Evolutionary conservation across 2,329 filamentous ascomycete genomes (phyloP), one percentile per base, ranked within the genome.

Genomic region (Didymella lethalis): DNA sequence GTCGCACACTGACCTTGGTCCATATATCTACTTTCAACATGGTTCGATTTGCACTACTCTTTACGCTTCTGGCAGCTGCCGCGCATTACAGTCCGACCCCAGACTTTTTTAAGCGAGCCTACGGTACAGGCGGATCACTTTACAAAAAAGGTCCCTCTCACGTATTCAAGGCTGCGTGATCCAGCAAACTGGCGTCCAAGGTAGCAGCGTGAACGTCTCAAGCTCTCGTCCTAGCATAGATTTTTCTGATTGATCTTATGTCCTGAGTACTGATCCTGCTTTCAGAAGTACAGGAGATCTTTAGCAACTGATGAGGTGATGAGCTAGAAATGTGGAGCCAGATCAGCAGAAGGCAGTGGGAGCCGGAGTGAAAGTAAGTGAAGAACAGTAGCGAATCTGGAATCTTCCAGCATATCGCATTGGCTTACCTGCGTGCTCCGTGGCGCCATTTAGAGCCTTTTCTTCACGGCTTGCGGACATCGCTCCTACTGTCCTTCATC

Each of bases 211-310:
- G 18, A 44, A 18, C 2, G 18, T 43, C 7, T 54, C 51, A 3
- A 28, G 26, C 36, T 48, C 44, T 20, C 43, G 52, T 20, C 52
- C 52, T 1, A 38, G 36, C 25, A 45, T 32, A 45, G 45, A 3
- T 20, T 48, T 16, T 54, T 43, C 20, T 20, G 36, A 2, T 29
- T 54, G 36, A 34, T 28, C 7, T 54, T 48, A 54, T 20, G 7
- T n/a, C 16, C 38, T 14, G 29, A 23, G 48, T 12, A 44, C n/a
- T 6, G 34, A 14, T 10, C 28, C 52, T 18, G 52, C 52, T 4
- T 48, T 44, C 28, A 48, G 45, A 7, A 54, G 52, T 44, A 48
- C 52, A 1, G 45, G 45, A 1, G 7, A 48, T n/a, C 48, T 54
- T 20, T 11, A 29, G 44, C 16, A 45, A 49, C 12, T 11, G 44